Evolutionary conservation across 2,329 filamentous ascomycete genomes (phyloP).

Genomic region (Pestalotiopsis sp.): DNA sequence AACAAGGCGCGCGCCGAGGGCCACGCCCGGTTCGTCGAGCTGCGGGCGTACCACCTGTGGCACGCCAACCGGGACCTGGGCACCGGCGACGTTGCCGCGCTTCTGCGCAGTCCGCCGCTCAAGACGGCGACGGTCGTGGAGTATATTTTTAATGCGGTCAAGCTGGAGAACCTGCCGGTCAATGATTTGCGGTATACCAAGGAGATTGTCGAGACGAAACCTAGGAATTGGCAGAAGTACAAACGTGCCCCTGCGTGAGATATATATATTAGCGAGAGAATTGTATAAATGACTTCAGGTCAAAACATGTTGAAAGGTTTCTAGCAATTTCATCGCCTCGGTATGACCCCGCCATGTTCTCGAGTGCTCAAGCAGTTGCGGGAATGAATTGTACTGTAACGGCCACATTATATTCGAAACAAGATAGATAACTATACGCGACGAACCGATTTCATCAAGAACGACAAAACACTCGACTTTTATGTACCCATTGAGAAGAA

Average conservation of each 20-base stretch:
- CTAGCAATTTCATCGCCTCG: too few relatives aligned
- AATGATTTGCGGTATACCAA: slow-evolving; percentile 46
- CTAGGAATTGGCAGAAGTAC: slow-evolving; percentile 10
- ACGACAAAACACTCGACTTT: background rate
- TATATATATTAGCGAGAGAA: background rate
- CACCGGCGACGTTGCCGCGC: slow-evolving; percentile 50
- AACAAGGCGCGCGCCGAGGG: background rate
- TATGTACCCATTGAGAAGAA: slow-evolving; percentile 3
- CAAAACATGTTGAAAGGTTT: too few relatives aligned
- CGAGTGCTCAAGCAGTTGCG: too few relatives aligned
- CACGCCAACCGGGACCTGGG: slow-evolving; percentile 51
- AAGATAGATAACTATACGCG: too few relatives aligned
- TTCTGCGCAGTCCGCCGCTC: slow-evolving; percentile 65
- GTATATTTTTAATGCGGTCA: slow-evolving; percentile 63
- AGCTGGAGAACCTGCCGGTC: slow-evolving; percentile 53
- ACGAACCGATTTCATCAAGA: background rate
- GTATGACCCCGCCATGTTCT: too few relatives aligned
- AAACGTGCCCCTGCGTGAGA: background rate
- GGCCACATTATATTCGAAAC: too few relatives aligned
- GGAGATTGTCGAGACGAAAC: slow-evolving; percentile 45
- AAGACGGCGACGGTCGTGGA: slow-evolving; percentile 55
- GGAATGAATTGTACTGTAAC: too few relatives aligned
- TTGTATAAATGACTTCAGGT: background rate
- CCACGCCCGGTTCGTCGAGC: slow-evolving; percentile 26
- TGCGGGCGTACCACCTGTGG: slow-evolving; percentile 70